These are phyloP conservation scores for Magnaporthiopsis incrustans DNA, from an alignment of 2,329 filamentous ascomycete genomes.

Conservation along the genomic window DNA sequence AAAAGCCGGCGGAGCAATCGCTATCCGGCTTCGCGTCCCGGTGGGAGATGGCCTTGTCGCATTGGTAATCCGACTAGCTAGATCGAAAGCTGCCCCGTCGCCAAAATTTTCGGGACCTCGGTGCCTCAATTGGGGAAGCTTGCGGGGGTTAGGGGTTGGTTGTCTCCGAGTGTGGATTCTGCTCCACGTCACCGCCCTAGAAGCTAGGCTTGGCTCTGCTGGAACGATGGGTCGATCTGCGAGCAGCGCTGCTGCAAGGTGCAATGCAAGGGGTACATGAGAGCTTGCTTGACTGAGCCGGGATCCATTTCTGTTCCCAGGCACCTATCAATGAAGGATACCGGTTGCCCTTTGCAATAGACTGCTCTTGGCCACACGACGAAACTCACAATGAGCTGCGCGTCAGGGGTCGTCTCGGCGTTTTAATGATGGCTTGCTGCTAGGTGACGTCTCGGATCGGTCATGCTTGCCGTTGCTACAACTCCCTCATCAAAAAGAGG, in stretches of 20 bases:
- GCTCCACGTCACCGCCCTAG: background rate
- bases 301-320: background rate
- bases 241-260: background rate
- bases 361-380: background rate
- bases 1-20: background rate
- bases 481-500: background rate
- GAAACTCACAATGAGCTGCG: background rate
- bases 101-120: background rate
- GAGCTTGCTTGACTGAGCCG: background rate
- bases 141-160: background rate
- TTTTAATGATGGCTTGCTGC: background rate
- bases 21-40: background rate
- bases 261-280: background rate
- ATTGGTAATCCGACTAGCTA: background rate
- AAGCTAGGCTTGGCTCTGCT: background rate
- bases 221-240: background rate
- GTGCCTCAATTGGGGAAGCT: background rate
- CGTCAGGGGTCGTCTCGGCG: background rate
- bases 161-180: background rate
- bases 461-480: background rate
- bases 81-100: background rate
- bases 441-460: background rate
- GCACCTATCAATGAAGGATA: background rate
- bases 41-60: background rate
- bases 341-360: background rate